These are phyloP conservation scores for Dentipellis fragilis DNA, from an alignment of 768 basidiomycete genomes.

Conservation along the genomic window DNA sequence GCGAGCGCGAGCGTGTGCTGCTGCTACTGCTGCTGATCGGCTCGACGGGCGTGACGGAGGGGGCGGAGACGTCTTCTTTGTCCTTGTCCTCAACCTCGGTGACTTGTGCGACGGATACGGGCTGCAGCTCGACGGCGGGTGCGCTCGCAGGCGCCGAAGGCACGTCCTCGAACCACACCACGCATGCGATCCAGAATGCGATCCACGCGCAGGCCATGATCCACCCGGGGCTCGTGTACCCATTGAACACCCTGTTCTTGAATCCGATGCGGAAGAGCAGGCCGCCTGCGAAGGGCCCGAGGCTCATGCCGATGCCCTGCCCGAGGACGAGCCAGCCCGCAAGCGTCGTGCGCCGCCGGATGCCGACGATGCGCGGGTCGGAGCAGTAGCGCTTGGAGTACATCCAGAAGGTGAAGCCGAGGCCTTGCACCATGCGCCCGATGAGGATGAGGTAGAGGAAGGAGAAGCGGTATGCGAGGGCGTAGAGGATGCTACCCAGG, in stretches of 20 bases:
- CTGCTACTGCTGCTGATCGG: too few relatives aligned
- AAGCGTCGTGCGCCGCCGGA: constrained; percentile 51
- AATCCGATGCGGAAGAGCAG: constrained; percentile 53
- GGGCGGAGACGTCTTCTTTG: too few relatives aligned
- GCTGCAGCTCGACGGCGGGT: not conserved
- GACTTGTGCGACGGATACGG: not conserved
- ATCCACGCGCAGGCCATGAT: constrained; percentile 46
- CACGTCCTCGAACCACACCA: constrained; percentile 24
- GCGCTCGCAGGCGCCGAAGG: constrained; percentile 2
- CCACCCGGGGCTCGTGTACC: constrained; percentile 60
- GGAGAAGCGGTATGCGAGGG: constrained; percentile 45
- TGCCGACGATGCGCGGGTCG: constrained; percentile 55
- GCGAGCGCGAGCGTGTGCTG: not conserved
- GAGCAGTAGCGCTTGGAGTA: constrained; percentile 61
- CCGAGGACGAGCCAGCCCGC: constrained; percentile 55
- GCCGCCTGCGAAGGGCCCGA: constrained; percentile 57
- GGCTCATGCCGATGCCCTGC: constrained; percentile 50
- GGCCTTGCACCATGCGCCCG: constrained; percentile 51
- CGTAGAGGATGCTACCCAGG: constrained; percentile 50
- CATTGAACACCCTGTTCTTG: constrained; percentile 47
- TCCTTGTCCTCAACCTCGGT: too few relatives aligned
- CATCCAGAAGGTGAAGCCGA: constrained; percentile 56
- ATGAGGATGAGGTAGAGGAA: constrained; percentile 63
- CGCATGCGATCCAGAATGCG: constrained; percentile 35
- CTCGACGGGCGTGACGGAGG: not conserved